Percentiles rank a stretch among this genome's conserved stretches.
Conservation (phyloP, 140 eudicot genomes). For the Bidens hawaiensis region DNA sequence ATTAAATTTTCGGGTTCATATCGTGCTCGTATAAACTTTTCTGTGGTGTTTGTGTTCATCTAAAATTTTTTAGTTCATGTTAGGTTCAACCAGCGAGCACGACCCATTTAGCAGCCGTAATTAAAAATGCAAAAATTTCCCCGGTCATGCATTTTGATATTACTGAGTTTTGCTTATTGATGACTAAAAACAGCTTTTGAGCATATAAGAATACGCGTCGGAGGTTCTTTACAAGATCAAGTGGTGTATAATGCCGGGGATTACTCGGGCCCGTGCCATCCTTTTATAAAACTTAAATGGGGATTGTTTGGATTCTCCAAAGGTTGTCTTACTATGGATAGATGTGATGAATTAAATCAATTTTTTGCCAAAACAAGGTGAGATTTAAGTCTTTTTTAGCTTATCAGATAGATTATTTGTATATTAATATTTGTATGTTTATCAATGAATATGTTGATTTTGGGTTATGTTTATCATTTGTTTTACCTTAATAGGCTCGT, state of each 20-base stretch:
- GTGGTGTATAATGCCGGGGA: constrained; percentile 56
- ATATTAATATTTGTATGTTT: neutral
- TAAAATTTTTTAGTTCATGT: too few species aligned
- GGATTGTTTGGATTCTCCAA: constrained; percentile 81
- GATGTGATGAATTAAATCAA: constrained; percentile 88
- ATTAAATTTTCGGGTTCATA: too few species aligned
- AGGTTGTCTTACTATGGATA: constrained; percentile 66
- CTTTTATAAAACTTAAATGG: constrained; percentile 37
- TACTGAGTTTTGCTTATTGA: neutral
- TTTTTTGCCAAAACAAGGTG: constrained; percentile 71
- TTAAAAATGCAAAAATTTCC: neutral
- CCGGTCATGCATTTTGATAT: constrained; percentile 3
- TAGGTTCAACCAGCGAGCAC: too few species aligned
- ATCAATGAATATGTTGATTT: neutral
- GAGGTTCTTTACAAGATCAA: constrained; percentile 97
- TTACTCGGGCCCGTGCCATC: constrained; percentile 44
- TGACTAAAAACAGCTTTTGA: constrained; percentile 54
- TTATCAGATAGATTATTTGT: neutral
- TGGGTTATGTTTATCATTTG: neutral
- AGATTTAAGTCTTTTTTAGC: neutral
- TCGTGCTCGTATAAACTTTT: too few species aligned
- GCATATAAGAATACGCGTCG: constrained; percentile 64
- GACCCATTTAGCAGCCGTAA: too few species aligned
- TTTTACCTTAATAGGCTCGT: neutral
- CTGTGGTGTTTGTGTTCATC: too few species aligned